Evolutionary conservation across 2,329 filamentous ascomycete species (phyloP).

Genomic region (Westerdykella sp.): DNA sequence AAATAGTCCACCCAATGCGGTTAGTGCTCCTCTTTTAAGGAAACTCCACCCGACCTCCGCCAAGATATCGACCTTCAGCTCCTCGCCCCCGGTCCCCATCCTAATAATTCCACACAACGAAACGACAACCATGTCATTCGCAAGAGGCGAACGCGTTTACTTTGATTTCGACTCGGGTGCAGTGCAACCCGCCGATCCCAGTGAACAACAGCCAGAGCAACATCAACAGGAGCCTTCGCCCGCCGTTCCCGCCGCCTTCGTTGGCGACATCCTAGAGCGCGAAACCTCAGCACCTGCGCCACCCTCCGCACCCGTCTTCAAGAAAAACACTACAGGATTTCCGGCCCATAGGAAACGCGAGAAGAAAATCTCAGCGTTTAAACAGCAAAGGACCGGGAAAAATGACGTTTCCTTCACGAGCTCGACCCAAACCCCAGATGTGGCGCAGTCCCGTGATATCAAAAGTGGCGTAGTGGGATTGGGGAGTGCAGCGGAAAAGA

Average conservation of each 20-base stretch:
- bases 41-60: no score
- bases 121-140: conserved; percentile 36
- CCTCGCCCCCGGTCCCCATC: no score
- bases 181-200: conserved; percentile 35
- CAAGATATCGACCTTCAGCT: no score
- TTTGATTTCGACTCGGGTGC: conserved; percentile 54
- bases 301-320: conserved; percentile 56
- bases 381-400: conserved; percentile 53
- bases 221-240: conserved; percentile 12
- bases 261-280: conserved; percentile 77
- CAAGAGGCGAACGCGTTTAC: conserved; percentile 55
- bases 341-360: conserved; percentile 79
- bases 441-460: conserved; percentile 1
- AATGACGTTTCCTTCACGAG: conserved; percentile 9
- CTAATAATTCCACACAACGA: no score
- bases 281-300: conserved; percentile 54
- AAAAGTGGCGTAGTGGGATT: no score
- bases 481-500: no score
- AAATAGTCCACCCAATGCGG: no score
- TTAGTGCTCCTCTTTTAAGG: no score
- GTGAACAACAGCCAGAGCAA: conserved; percentile 4
- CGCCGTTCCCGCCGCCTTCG: conserved; percentile 39
- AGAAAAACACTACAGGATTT: conserved; percentile 61
- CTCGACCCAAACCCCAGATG: conserved; percentile 3
- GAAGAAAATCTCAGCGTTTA: conserved; percentile 66